Evolutionary conservation across 768 basidiomycete genomes (phyloP), one percentile per base, ranked within the genome.

Genomic region (Dacryopinax primogenitus): DNA sequence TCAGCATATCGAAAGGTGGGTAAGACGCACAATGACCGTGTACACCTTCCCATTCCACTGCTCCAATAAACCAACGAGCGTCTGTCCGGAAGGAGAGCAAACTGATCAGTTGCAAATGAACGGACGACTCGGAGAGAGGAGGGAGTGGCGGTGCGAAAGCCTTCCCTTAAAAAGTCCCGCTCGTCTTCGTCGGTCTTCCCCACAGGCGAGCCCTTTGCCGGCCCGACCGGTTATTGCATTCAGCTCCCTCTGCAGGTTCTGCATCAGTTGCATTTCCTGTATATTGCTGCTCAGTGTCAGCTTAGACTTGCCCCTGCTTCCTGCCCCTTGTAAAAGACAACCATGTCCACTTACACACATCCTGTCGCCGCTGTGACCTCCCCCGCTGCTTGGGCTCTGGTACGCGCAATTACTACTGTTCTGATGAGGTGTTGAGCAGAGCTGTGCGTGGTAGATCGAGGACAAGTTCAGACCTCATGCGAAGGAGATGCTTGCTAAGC

Each of bases 381-480:
- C 1, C 81, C 87, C 70, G 84, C 88, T 33, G 88, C 90, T 69
- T 94, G 91, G 91, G 85, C 88, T 51, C 82, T 94, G 80, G 91
- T 92, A 67, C 33, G 81, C 77, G 37, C 64, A 9, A 18, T 23
- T 23, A 44, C 11, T 30, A n/a, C 12, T 16, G 28, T 58, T 62
- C 18, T 58, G 33, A 28, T 32, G 1, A 13, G 33, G 34, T 18
- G 15, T 33, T 30, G 1, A 16, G 1, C 32, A 18, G 41, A 23
- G 62, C 64, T 65, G 62, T 32, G 12, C 23, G 30, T 3, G 15
- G 26, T 63, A 92, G 90, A 77, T 94, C 66, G 89, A 95, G 78
- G 87, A 90, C 81, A 93, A 91, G 78, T 90, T 98, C 81, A 90
- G 92, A 4, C 83, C 86, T 6, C 89, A 82, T 70, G 96, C 87